Evolutionary conservation across 129 eudicot genomes (phyloP), one percentile per base, ranked within the genome.

Genomic region (Centrapalus pauciflorus): DNA sequence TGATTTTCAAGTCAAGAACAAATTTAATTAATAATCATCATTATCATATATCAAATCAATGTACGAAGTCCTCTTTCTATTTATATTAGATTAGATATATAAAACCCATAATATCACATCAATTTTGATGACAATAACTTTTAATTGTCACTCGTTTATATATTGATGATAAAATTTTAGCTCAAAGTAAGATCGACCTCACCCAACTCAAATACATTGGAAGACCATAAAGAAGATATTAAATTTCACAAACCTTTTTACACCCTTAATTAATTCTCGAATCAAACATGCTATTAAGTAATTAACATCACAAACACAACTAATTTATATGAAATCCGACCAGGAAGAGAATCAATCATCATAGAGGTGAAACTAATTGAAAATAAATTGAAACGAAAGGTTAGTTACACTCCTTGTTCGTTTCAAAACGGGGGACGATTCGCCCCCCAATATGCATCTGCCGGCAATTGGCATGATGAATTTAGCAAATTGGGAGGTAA

Each of bases 361-460:
- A 19, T 41, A 74, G 48, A 66, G 77, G 43, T 64, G 55, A 70
- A 43, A 63, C 24, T 21, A 72, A 55, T 52, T 23, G 50, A 30
- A 64, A 58, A 46, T 37, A 66, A 43, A 72, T 67, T 66, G 45
- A 34, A 29, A 23, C 13, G 74, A 55, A 55, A 55, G 55, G 40
- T 55, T n/a, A 25, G 14, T 69, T 17, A 55, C 43, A 55, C 65
- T 69, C 23, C 55, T 71, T n/a, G n/a, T 43, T 55, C 13, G 2
- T 21, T 62, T 77, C 72, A 78, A 58, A 74, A 83, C 11, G 93
- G 85, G 61, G 96, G 90, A 4, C 83, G 81, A 67, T 75, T 82
- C 12, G 79, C 68, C 7, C 88, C 88, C 96, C 96, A 89, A 32
- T 83, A 86, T 0, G 87, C 85, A 64, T 86, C 92, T 4, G 78